These are phyloP conservation scores for Aspergillus steynii DNA, from an alignment of 495 filamentous ascomycete genomes.

Conservation along the genomic window DNA sequence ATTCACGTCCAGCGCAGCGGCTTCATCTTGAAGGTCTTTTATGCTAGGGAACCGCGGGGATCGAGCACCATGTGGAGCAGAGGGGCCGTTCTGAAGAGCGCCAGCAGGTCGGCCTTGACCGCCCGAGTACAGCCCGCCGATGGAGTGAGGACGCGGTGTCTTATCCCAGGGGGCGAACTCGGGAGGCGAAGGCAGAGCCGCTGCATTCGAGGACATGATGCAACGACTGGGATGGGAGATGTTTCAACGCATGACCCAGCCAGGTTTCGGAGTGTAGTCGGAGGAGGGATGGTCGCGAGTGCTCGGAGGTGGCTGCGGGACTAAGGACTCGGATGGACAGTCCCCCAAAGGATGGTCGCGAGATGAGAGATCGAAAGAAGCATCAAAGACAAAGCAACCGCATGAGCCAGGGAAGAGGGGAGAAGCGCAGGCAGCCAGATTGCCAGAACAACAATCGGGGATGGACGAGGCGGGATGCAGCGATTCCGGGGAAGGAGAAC, in stretches of 20 bases:
- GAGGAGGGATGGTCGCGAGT: conserved; percentile 1
- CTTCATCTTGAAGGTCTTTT: conserved; percentile 65
- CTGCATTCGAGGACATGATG: conserved; percentile 49
- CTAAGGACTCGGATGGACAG: background rate
- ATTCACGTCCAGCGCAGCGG: conserved; percentile 41
- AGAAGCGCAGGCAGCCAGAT: background rate
- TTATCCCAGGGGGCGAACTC: conserved; percentile 40
- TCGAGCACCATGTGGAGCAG: conserved; percentile 13
- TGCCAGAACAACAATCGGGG: conserved; percentile 1
- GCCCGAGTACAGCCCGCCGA: conserved; percentile 34
- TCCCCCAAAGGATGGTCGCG: background rate
- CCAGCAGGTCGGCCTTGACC: conserved; percentile 19
- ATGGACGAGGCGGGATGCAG: background rate
- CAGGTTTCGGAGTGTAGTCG: conserved; percentile 8
- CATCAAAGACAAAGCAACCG: background rate
- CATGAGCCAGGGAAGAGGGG: background rate
- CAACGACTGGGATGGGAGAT: conserved; percentile 20
- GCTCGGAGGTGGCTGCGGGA: background rate
- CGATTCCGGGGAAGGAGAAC: conserved; percentile 1
- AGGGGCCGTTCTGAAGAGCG: conserved; percentile 24
- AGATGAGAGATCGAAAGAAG: background rate
- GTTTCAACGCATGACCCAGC: conserved; percentile 30
- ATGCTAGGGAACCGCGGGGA: conserved; percentile 63
- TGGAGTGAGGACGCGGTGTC: conserved; percentile 28
- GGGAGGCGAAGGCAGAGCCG: conserved; percentile 42